Evolutionary conservation across 306 rosid genomes (phyloP).

Genomic region (Vigna radiata): DNA sequence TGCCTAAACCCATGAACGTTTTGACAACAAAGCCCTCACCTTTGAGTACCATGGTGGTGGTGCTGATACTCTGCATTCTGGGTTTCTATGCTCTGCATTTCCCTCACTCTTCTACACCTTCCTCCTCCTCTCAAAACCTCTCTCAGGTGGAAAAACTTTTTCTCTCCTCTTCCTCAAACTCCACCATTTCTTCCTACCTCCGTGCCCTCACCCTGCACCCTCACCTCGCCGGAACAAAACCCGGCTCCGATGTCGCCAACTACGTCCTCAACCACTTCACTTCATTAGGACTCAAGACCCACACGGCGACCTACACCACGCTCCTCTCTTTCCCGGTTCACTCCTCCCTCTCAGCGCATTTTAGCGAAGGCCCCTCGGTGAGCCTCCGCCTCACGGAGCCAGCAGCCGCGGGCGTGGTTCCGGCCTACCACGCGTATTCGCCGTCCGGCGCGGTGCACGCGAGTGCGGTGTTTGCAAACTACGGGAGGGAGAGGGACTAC

Average conservation of each 20-base stretch:
- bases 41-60: conserved; percentile 41
- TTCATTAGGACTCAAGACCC: conserved; percentile 59
- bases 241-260: conserved; percentile 51
- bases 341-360: conserved; percentile 67
- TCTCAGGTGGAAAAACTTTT: conserved; percentile 53
- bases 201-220: conserved; percentile 81
- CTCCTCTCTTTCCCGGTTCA: conserved; percentile 78
- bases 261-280: conserved; percentile 63
- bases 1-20: conserved; percentile 47
- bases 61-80: conserved; percentile 63
- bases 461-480: conserved; percentile 71
- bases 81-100: conserved; percentile 61
- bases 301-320: conserved; percentile 52
- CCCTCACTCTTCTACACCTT: conserved; percentile 46
- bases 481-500: conserved; percentile 76
- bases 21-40: conserved; percentile 59
- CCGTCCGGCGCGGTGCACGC: conserved; percentile 77
- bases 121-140: conserved; percentile 35
- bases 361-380: conserved; percentile 50
- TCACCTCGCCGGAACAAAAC: conserved; percentile 90
- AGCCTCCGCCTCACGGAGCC: conserved; percentile 52
- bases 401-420: conserved; percentile 48
- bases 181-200: conserved; percentile 74
- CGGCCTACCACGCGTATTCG: conserved; percentile 90
- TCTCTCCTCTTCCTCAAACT: conserved; percentile 73